Base-by-base conservation (phyloP, 345 rosid genomes). In the Atalantia buxifolia region DNA sequence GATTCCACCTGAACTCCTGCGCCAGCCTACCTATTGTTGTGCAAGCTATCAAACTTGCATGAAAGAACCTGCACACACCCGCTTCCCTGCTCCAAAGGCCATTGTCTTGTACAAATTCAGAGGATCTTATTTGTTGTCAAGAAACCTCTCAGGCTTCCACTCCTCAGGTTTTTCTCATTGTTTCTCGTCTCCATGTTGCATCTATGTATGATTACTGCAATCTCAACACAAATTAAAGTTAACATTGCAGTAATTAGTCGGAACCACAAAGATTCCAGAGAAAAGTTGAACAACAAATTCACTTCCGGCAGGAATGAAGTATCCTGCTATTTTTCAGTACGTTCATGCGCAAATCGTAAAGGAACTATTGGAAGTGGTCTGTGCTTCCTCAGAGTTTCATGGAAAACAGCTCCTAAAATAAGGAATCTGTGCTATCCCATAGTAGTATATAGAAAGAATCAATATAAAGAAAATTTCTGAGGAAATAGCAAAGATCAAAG, bases 111-210 rank as follows among this genome's bases (percentile, higher is more conserved):
- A 30, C 31, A 30, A 30, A 30, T 30, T 2, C 31, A 30, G 31
- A 30, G 31, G 31, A 30, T 30, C 31, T 30, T 30, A 30, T 30
- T 30, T 30, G 31, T 2, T 30, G 31, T 30, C 31, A 30, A 30
- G 31, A 30, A 30, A 30, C 31, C 31, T 30, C 31, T 30, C 31
- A 30, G 31, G 31, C 31, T 30, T 30, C 31, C 31, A 30, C 2
- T 30, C 31, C 31, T 30, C 31, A 30, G 31, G 31, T 30, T 30
- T 30, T 30, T 30, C 31, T 2, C 31, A 30, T 30, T 30, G 35
- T 33, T 87, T 89, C 84, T 87, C 89, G 78, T 95, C 92, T 95
- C 92, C 96, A 90, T 91, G 88, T 92, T 93, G 81, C 99, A 93
- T 40, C 98, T 96, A 28, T 89, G 92, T 0, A 95, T 85, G 85